Evolutionary conservation across 805 yeast genomes (phyloP).

Genomic region (Ogataea siamensis): DNA sequence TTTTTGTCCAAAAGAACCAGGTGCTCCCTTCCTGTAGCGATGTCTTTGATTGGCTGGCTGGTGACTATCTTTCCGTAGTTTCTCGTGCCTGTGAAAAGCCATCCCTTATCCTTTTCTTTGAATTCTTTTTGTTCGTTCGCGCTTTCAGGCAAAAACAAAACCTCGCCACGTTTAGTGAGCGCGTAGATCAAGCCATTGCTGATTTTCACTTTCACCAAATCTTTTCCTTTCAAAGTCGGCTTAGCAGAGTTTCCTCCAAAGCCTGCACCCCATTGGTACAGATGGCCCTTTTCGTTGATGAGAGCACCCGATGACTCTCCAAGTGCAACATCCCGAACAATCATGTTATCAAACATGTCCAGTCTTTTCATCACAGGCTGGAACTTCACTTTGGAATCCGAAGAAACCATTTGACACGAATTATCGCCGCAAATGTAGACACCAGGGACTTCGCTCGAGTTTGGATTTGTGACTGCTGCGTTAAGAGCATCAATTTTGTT

Average conservation of each 20-base stretch:
- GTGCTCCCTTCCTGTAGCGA: slow-evolving; percentile 65
- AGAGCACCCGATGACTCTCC: slow-evolving; percentile 52
- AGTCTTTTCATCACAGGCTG: slow-evolving; percentile 59
- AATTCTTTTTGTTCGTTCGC: slow-evolving; percentile 21
- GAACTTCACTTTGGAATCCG: slow-evolving; percentile 28
- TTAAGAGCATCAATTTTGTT: slow-evolving; percentile 20
- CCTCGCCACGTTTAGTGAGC: slow-evolving; percentile 47
- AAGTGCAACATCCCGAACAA: slow-evolving; percentile 55
- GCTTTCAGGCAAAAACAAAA: slow-evolving; percentile 36
- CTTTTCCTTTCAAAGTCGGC: slow-evolving; percentile 46
- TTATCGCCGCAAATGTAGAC: slow-evolving; percentile 66
- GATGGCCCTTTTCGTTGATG: slow-evolving; percentile 64
- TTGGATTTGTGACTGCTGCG: slow-evolving; percentile 33
- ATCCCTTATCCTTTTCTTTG: slow-evolving; percentile 8
- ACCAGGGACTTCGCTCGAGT: slow-evolving; percentile 49
- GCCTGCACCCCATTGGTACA: slow-evolving; percentile 68
- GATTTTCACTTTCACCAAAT: slow-evolving; percentile 42
- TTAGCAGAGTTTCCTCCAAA: slow-evolving; percentile 26
- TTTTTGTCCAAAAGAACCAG: slow-evolving; percentile 56
- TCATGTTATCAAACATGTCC: slow-evolving; percentile 59
- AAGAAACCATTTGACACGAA: slow-evolving; percentile 34
- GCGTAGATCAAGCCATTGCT: slow-evolving; percentile 57
- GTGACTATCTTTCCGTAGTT: slow-evolving; percentile 19
- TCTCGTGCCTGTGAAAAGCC: slow-evolving; percentile 17
- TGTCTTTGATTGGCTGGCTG: slow-evolving; percentile 34